phyloP scores from a whole-genome alignment of 352 stramenopile genomes.

The Pythium dissotocum region DNA sequence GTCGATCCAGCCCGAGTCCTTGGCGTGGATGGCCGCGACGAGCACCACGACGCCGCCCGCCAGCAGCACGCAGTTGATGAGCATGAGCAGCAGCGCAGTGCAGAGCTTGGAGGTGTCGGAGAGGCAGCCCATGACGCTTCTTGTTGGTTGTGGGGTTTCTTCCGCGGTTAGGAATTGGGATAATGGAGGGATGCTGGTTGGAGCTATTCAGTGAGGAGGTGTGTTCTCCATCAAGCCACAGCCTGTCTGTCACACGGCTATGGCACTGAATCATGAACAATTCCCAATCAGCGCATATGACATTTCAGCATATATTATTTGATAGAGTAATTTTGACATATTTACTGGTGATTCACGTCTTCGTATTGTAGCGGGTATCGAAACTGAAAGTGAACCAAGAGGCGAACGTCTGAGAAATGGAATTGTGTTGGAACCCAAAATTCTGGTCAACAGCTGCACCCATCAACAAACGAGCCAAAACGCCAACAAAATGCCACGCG shows the following conservation, averaged over 20 bases:
- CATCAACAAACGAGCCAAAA: neutral
- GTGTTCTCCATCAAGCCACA: neutral
- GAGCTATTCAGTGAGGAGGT: neutral
- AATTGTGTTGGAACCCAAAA: neutral
- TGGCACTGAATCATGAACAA: neutral
- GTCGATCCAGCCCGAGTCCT: slow-evolving; percentile 56
- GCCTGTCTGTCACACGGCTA: neutral
- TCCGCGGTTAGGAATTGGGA: neutral
- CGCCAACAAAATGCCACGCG: neutral
- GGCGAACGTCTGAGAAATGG: neutral
- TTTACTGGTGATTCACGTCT: neutral
- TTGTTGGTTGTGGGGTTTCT: neutral
- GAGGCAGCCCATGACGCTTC: slow-evolving; percentile 23
- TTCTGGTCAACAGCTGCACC: neutral
- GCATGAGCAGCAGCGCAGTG: slow-evolving; percentile 48
- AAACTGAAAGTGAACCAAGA: slow-evolving; percentile 7
- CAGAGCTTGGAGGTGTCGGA: slow-evolving; percentile 18
- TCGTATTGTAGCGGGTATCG: slow-evolving; percentile 9
- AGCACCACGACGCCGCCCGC: slow-evolving; percentile 58
- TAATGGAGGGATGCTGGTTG: neutral
- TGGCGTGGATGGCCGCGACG: slow-evolving; percentile 44
- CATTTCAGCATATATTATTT: neutral
- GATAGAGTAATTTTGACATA: neutral
- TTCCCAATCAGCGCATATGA: neutral
- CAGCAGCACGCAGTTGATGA: slow-evolving; percentile 63